phyloP scores from a whole-genome alignment of 2,329 filamentous ascomycete genomes.

The Trichoderma citrinoviride region DNA sequence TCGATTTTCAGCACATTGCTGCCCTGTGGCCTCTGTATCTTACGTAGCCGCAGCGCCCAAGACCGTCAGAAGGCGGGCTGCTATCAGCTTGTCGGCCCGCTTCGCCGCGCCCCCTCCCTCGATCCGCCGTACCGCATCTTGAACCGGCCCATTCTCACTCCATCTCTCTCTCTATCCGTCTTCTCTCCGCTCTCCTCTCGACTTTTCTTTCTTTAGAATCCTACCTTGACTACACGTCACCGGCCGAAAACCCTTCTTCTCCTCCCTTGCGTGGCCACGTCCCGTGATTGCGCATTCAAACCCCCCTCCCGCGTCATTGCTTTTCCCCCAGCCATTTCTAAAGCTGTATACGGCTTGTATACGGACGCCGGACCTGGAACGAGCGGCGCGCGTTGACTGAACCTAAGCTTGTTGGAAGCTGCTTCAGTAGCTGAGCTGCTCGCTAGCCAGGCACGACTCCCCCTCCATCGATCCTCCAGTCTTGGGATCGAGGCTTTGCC shows the following conservation, averaged over 20 bases:
- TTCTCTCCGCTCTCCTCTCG: background rate
- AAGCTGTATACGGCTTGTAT: background rate
- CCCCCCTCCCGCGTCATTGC: background rate
- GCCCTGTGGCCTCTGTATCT: background rate
- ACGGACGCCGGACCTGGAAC: slow-evolving; percentile 22
- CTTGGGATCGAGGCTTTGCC: background rate
- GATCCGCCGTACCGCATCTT: background rate
- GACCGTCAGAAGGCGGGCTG: background rate
- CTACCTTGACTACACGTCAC: background rate
- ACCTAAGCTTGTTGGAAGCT: slow-evolving; percentile 26
- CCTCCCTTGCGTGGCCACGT: background rate
- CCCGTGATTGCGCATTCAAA: background rate
- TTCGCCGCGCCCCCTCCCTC: slow-evolving; percentile 16
- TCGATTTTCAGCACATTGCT: background rate
- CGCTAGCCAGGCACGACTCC: slow-evolving; percentile 25
- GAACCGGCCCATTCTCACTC: background rate
- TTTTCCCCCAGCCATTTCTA: background rate
- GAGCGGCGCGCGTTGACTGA: slow-evolving; percentile 25
- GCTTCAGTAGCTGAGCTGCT: slow-evolving; percentile 25
- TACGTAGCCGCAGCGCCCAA: background rate
- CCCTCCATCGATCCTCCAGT: background rate
- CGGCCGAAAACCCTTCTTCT: background rate
- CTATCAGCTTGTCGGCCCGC: slow-evolving; percentile 9
- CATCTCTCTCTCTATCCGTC: background rate
- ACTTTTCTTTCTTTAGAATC: background rate